Evolutionary conservation across 2,329 filamentous ascomycete species (phyloP), one percentile per base, ranked within the genome.

Genomic region (Helminthosporium solani): DNA sequence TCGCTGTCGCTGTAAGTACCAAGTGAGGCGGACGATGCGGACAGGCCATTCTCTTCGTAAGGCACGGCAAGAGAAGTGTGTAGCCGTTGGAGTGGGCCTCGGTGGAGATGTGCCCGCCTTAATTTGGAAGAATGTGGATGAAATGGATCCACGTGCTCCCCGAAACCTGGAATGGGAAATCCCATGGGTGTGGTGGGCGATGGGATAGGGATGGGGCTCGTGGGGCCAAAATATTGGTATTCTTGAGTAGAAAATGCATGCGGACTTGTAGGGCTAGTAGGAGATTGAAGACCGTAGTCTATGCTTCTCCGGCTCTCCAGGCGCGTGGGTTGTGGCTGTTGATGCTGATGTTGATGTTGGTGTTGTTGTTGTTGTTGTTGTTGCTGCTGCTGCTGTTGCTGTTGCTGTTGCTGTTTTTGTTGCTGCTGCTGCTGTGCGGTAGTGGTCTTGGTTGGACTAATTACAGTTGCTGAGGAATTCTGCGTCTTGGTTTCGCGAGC

Each of bases 1-100:
- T 76, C 75, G 44, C 73, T 72, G 46, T 76, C 74, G 43, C 73
- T 71, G 55, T 73, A 77, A 14, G 74, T 75, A 40, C 71, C 72
- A 18, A 75, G 58, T 6, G 75, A 75, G 39, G 72, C 72, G 7
- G 72, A 72, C 3, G 75, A 76, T 16, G 70, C 67, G 19, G 75
- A 76, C 31, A 73, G 59, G 11, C 66, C 64, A 31, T 64, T 60
- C 11, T 72, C 71, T 38, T 75, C 73, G 45, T 68, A 74, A 14
- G 69, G 67, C 14, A 67, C 54, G 14, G 67, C 58, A 21, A 75
- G 55, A 7, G 71, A 61, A 6, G 73, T 75, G 19, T 74, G 72
- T 21, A 76, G 58, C 50, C 71, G 63, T 43, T 75, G 73, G 33
- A 75, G 61, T 16, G 73, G 68, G 34, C 65, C 63, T 40, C 66